Conservation (phyloP, 352 stramenopile genomes). For the Thraustotheca clavata region DNA sequence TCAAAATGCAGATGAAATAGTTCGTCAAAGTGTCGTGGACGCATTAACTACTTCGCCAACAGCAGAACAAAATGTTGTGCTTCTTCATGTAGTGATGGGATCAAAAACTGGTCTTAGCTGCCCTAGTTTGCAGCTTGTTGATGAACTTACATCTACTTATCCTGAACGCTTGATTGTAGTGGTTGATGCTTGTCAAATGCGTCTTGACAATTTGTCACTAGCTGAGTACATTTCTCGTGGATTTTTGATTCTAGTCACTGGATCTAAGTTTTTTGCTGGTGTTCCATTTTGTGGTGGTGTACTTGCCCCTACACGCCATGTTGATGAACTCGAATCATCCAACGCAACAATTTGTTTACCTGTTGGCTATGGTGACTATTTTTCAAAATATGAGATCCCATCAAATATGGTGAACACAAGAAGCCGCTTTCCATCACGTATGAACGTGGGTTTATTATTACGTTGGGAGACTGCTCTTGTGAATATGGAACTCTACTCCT, state of each 20-base stretch:
- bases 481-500: slow-evolving; percentile 71
- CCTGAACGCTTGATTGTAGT: slow-evolving; percentile 69
- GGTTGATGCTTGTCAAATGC: slow-evolving; percentile 83
- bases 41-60: slow-evolving; percentile 31
- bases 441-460: slow-evolving; percentile 71
- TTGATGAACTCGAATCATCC: slow-evolving; percentile 71
- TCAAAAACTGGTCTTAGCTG: slow-evolving; percentile 80
- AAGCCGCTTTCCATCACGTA: slow-evolving; percentile 36
- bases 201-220: slow-evolving; percentile 49
- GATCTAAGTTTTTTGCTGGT: slow-evolving; percentile 83
- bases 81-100: slow-evolving; percentile 80
- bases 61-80: slow-evolving; percentile 47
- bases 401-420: slow-evolving; percentile 59
- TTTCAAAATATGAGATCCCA: slow-evolving; percentile 70
- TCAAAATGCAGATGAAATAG: slow-evolving; percentile 34
- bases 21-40: slow-evolving; percentile 37
- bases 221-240: slow-evolving; percentile 50
- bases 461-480: slow-evolving; percentile 73
- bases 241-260: slow-evolving; percentile 72
- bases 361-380: slow-evolving; percentile 72
- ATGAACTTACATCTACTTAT: slow-evolving; percentile 44
- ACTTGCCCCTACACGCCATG: slow-evolving; percentile 62
- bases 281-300: slow-evolving; percentile 81
- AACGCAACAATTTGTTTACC: slow-evolving; percentile 51
- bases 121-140: slow-evolving; percentile 55